Percentiles rank a stretch among this genome's conserved stretches.
phyloP scores from a whole-genome alignment of 2,329 filamentous ascomycete species.

The Phaeosphaeria sp. region DNA sequence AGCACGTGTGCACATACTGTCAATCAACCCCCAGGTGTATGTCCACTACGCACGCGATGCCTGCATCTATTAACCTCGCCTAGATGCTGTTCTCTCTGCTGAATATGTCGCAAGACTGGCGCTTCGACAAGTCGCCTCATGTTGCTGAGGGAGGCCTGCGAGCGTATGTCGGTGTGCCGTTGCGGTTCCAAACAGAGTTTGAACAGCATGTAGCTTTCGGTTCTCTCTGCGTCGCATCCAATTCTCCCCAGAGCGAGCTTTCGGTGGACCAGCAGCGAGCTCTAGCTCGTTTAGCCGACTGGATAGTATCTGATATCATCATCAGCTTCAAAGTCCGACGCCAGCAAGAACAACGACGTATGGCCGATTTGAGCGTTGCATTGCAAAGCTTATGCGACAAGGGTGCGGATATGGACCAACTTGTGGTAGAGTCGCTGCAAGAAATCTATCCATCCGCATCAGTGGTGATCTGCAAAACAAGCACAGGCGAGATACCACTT shows the following conservation, averaged over 20 bases:
- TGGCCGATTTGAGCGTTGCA: slow-evolving; percentile 45
- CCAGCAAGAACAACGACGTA: slow-evolving; percentile 49
- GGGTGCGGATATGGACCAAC: slow-evolving; percentile 28
- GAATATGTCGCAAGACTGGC: slow-evolving; percentile 54
- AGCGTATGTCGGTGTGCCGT: slow-evolving; percentile 52
- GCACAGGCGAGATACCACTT: slow-evolving; percentile 30
- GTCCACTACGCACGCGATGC: slow-evolving; percentile 17
- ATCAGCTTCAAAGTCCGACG: slow-evolving; percentile 47
- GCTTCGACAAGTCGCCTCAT: slow-evolving; percentile 51
- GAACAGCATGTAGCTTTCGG: slow-evolving; percentile 52
- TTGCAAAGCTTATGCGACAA: slow-evolving; percentile 27
- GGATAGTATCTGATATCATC: slow-evolving; percentile 52
- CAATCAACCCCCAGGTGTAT: slow-evolving; percentile 39
- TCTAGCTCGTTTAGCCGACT: slow-evolving; percentile 47
- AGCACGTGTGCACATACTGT: slow-evolving; percentile 56
- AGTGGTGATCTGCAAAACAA: slow-evolving; percentile 34
- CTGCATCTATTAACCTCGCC: background rate
- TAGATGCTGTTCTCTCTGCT: slow-evolving; percentile 51
- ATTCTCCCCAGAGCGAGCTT: slow-evolving; percentile 41
- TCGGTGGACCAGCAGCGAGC: slow-evolving; percentile 40
- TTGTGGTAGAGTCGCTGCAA: slow-evolving; percentile 38
- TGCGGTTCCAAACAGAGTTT: slow-evolving; percentile 50
- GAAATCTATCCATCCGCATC: slow-evolving; percentile 44
- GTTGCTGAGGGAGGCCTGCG: slow-evolving; percentile 50
- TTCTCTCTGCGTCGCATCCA: slow-evolving; percentile 53